Percentiles rank a stretch among this genome's conserved stretches.
Conservation (phyloP, 768 basidiomycete species). For the Serendipita sp. region DNA sequence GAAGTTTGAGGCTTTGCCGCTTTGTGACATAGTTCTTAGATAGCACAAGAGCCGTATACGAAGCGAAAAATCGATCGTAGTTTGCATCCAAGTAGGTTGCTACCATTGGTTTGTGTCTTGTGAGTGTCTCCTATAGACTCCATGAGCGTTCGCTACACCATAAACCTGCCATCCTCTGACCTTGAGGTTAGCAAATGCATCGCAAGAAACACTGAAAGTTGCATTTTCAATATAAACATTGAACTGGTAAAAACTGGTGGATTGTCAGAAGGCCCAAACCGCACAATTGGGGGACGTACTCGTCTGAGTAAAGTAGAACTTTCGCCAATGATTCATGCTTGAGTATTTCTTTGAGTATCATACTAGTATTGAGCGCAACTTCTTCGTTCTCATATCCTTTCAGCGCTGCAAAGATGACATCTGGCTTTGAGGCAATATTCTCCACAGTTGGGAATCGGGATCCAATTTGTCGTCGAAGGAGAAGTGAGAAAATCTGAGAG, state of each 20-base stretch:
- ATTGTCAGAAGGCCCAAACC: slow-evolving; percentile 7
- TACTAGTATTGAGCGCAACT: slow-evolving; percentile 90
- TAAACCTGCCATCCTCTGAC: slow-evolving; percentile 13
- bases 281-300: slow-evolving; percentile 38
- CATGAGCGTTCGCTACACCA: neutral
- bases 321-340: slow-evolving; percentile 81
- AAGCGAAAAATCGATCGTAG: slow-evolving; percentile 96
- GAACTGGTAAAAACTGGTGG: slow-evolving; percentile 79
- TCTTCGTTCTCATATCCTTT: slow-evolving; percentile 90
- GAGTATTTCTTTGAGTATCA: slow-evolving; percentile 95
- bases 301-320: slow-evolving; percentile 80
- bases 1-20: slow-evolving; percentile 91
- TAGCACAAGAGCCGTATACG: slow-evolving; percentile 81
- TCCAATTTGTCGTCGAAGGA: slow-evolving; percentile 82
- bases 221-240: slow-evolving; percentile 94
- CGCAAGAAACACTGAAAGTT: slow-evolving; percentile 95
- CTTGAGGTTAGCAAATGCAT: slow-evolving; percentile 93
- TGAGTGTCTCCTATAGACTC: slow-evolving; percentile 58
- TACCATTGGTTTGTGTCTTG: slow-evolving; percentile 95
- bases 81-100: slow-evolving; percentile 93
- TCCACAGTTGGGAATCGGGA: slow-evolving; percentile 93
- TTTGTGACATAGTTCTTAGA: slow-evolving; percentile 99
- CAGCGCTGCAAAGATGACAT: slow-evolving; percentile 67
- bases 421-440: slow-evolving; percentile 59
- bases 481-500: slow-evolving; percentile 76